Base-by-base conservation (phyloP, 805 yeast species). In the Monosporozyma solicola region DNA sequence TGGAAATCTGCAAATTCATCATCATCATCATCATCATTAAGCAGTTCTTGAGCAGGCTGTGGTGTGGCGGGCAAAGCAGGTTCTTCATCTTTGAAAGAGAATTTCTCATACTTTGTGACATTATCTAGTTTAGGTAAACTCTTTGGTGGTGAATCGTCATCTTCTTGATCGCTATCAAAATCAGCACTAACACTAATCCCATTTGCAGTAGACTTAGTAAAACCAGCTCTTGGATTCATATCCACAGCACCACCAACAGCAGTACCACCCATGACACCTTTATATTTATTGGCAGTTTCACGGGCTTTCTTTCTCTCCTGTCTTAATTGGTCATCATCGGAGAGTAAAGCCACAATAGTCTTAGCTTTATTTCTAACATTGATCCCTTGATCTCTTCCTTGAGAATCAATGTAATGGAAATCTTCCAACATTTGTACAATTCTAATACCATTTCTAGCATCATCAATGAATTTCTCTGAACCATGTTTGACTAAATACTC, bases 381-480 rank as follows among this genome's bases (percentile, higher is more conserved):
- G 59, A 90, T 82, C 51, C 99, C 99, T 72, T 91, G 97, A 70
- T 94, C 99, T 59, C 90, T 82, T 33, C 97, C 97, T 67, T 88
- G 87, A 20, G 90, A 80, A 69, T 94, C 98, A 48, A 88, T 85
- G 72, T 89, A 94, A 69, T 91, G 97, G 81, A 94, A 94, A 11
- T 89, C 82, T 64, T 88, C 87, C 62, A 94, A 78, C 95, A 92
- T 85, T 52, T 85, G 84, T 54, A 94, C 83, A 53, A 90, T 77
- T 25, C 85, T 81, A 54, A 87, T 67, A 67, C 90, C 92, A 16
- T 92, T 80, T 54, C 97, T 79, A 6, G 95, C 89, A 59, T 92
- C 97, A 71, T 94, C 99, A 55, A 94, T 94, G 59, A 94, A 89
- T 55, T 97, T 78, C 71, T 94, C 99, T 31, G 94, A 81, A 0